Evolutionary conservation across 441 rosid species (phyloP), one percentile per base, ranked within the genome.

Genomic region (Arabidopsis hybrid): DNA sequence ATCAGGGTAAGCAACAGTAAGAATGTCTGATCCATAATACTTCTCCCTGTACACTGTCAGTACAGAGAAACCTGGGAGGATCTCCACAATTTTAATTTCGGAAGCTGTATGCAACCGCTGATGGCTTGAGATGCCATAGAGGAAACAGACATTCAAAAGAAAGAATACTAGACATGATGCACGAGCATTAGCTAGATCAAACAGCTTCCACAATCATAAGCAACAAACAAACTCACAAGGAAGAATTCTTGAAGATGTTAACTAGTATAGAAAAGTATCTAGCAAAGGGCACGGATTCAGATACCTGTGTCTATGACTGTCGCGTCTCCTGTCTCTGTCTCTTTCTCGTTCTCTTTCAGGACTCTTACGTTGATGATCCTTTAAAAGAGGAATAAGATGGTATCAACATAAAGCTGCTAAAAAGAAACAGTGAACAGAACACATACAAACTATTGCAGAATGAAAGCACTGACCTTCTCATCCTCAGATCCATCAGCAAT

Each of bases 31-130:
- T 91, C 97, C 94, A 85, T 92, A 91, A 95, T 86, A 95, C 97
- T 95, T 95, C 93, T 95, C 96, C 40, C 94, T 88, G 97, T 88
- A 92, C 97, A 90, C 97, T 95, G 97, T 55, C 97, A 91, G 90
- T 92, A 74, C 97, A 91, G 97, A 88, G 88, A 92, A 86, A 95
- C 97, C 97, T 92, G 97, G 86, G 79, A 81, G 94, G 92, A 92
- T 85, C 95, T 76, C 29, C 8, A 17, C 1, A 43, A 36, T 43
- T 58, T 83, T 66, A 52, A 78, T 95, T n/a, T 91, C 64, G 94
- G 99, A 92, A 90, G 97, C 93, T 82, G 84, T 64, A 4, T 80
- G 67, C 9, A 69, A 53, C 79, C 81, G 72, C 76, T 82, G 74
- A 77, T 77, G 87, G 96, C 92, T 80, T 83, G 52, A 80, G 80